Conservation (phyloP, 2,329 filamentous ascomycete species). For the Cladosporium sp. region DNA sequence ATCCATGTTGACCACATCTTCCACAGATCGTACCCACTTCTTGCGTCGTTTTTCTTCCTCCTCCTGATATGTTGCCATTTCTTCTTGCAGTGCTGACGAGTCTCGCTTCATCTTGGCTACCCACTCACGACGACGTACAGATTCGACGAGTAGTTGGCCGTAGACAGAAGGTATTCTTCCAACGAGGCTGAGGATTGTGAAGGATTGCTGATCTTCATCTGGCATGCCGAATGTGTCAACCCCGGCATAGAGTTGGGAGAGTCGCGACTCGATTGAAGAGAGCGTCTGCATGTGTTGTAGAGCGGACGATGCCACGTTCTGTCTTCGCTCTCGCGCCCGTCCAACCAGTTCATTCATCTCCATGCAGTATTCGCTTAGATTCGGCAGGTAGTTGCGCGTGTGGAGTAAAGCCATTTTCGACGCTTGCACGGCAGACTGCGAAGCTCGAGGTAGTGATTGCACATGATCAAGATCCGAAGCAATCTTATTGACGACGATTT, state of each 20-base stretch:
- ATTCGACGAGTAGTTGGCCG: conserved; percentile 80
- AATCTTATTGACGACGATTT: conserved; percentile 80
- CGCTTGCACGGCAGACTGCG: conserved; percentile 58
- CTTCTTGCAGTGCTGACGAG: conserved; percentile 81
- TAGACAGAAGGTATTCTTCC: conserved; percentile 84
- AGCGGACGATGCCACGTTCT: conserved; percentile 60
- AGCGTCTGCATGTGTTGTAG: conserved; percentile 76
- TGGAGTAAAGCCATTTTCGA: conserved; percentile 62
- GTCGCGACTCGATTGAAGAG: conserved; percentile 70
- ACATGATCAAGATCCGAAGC: conserved; percentile 78
- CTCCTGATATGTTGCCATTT: conserved; percentile 86
- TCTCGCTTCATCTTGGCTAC: conserved; percentile 83
- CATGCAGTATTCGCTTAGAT: conserved; percentile 51
- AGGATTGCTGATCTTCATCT: conserved; percentile 71
- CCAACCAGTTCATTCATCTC: conserved; percentile 54
- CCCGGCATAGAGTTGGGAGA: conserved; percentile 66
- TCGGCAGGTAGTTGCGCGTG: conserved; percentile 59
- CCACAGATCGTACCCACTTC: conserved; percentile 85
- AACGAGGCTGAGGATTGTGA: conserved; percentile 74
- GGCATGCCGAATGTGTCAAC: conserved; percentile 67
- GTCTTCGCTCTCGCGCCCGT: conserved; percentile 57
- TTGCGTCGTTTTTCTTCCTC: conserved; percentile 84
- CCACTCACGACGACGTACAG: conserved; percentile 84
- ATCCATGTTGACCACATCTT: conserved; percentile 65
- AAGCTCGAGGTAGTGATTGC: conserved; percentile 60